Conservation (phyloP, 345 rosid genomes). For the Brassica carinata region DNA sequence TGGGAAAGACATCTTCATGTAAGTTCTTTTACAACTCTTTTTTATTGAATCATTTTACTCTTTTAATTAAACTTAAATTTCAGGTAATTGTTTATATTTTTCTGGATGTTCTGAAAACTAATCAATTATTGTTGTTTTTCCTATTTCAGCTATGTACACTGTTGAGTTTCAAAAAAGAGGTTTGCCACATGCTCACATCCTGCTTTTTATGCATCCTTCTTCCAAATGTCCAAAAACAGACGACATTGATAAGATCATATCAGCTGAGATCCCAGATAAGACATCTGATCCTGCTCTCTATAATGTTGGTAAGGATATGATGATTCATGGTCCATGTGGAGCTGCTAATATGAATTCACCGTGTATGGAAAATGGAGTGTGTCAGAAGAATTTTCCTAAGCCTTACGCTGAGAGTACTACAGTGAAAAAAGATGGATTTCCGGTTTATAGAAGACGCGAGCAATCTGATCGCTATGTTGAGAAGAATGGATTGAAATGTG, state of each 20-base stretch:
- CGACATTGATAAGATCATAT: not conserved
- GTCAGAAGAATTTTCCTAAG: not conserved
- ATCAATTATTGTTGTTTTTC: no score
- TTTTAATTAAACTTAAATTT: no score
- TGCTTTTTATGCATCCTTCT: not conserved
- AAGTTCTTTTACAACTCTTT: no score
- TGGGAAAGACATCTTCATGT: no score
- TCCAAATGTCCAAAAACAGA: not conserved
- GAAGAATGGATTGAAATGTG: not conserved
- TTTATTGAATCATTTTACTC: no score
- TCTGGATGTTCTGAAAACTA: no score
- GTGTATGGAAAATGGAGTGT: not conserved
- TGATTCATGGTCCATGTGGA: not conserved
- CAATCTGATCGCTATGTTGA: not conserved
- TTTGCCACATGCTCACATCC: not conserved
- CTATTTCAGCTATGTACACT: not conserved
- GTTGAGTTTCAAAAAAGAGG: not conserved
- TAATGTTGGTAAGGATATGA: not conserved
- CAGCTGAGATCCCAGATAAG: not conserved
- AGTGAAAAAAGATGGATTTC: not conserved
- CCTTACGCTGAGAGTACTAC: not conserved
- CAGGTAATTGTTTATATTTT: no score
- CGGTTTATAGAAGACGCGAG: not conserved
- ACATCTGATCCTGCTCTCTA: not conserved
- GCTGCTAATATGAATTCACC: not conserved